These are phyloP conservation scores for Pseudogymnoascus sp. DNA, from an alignment of 2,329 filamentous ascomycete genomes.

Conservation along the genomic window DNA sequence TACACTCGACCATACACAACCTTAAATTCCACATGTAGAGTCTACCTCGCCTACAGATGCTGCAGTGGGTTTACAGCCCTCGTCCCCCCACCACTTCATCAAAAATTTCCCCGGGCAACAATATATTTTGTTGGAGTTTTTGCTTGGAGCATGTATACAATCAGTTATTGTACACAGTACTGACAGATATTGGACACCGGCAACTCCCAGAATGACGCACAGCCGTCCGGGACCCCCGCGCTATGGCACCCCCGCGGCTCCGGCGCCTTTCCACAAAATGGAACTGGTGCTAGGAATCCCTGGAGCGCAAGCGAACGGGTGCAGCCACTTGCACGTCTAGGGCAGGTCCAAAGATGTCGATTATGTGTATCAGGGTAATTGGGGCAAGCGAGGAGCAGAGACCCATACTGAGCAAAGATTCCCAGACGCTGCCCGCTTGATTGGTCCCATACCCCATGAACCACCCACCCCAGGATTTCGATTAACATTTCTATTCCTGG, in stretches of 20 bases:
- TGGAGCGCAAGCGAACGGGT: not conserved
- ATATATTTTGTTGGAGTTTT: not conserved
- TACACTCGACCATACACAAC: not conserved
- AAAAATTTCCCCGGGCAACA: not conserved
- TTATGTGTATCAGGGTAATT: not conserved
- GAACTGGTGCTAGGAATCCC: not conserved
- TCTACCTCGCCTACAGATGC: not conserved
- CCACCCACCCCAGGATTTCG: not conserved
- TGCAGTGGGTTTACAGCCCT: conserved; percentile 1
- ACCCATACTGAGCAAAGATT: not conserved
- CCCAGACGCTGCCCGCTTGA: not conserved
- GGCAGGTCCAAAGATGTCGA: not conserved
- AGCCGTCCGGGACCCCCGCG: not conserved
- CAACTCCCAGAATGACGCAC: not conserved
- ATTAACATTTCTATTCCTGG: not conserved
- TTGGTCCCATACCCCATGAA: not conserved
- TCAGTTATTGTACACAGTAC: not conserved
- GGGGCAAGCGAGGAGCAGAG: not conserved
- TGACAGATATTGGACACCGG: not conserved
- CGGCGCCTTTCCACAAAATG: not conserved
- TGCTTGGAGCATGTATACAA: not conserved
- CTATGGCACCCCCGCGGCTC: not conserved
- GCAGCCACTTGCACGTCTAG: not conserved
- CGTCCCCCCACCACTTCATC: not conserved
- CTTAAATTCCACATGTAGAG: conserved; percentile 1